These are phyloP conservation scores for Begonia masoniana DNA, from an alignment of 306 rosid species.

Conservation along the genomic window DNA sequence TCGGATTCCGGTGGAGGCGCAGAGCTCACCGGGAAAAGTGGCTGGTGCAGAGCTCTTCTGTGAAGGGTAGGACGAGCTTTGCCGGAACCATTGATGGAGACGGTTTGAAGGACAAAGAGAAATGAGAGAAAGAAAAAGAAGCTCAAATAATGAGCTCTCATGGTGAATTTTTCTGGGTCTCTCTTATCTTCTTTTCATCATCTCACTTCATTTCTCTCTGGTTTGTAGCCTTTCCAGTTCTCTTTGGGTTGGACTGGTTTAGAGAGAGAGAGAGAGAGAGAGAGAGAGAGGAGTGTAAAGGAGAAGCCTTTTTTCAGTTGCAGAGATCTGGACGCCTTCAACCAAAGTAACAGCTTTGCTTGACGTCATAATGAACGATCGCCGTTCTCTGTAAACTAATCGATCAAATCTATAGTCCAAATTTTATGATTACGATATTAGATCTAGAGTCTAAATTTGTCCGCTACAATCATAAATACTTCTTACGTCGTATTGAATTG, in stretches of 20 bases:
- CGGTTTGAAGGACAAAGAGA: constrained; percentile 5
- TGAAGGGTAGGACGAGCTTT: neutral
- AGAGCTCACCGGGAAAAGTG: constrained; percentile 51
- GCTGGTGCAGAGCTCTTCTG: constrained; percentile 76
- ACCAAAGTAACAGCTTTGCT: constrained; percentile 7
- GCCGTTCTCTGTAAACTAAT: too few species aligned
- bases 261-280: constrained; percentile 2
- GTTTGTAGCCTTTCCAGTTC: neutral
- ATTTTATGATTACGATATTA: too few species aligned
- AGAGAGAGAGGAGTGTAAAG: neutral
- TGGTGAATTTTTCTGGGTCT: constrained; percentile 26
- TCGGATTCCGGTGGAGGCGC: constrained; percentile 44
- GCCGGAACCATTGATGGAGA: neutral
- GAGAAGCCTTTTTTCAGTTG: constrained; percentile 35
- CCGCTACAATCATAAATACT: too few species aligned
- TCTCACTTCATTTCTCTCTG: constrained; percentile 24
- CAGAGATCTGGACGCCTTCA: constrained; percentile 61
- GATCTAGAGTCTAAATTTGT: too few species aligned
- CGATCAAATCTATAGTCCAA: too few species aligned
- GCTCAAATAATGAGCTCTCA: constrained; percentile 22
- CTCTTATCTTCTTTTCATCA: constrained; percentile 18
- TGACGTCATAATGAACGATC: too few species aligned
- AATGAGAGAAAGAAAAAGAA: constrained; percentile 19
- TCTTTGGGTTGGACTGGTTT: constrained; percentile 12
- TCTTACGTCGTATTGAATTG: too few species aligned